A percentile compares a stretch with the other conserved stretches of the same genome.
These are phyloP conservation scores for Fusarium sp. DNA, from an alignment of 2,329 filamentous ascomycete genomes.

Conservation along the genomic window DNA sequence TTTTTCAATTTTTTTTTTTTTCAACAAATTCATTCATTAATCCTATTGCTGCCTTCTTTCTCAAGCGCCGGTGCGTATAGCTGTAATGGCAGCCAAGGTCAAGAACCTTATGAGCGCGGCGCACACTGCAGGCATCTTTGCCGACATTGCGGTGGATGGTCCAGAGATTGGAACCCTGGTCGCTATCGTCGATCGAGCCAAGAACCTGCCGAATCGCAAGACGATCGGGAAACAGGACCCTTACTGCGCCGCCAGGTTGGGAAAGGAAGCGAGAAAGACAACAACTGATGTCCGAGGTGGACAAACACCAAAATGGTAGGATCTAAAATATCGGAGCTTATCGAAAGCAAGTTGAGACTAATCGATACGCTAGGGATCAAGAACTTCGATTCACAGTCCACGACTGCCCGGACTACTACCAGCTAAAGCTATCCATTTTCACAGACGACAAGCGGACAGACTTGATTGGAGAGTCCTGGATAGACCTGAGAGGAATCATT, in stretches of 20 bases:
- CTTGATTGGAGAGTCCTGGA: constrained; percentile 93
- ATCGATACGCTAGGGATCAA: constrained; percentile 80
- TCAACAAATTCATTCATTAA: constrained; percentile 4
- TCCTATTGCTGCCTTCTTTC: constrained; percentile 1
- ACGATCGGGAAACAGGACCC: constrained; percentile 99
- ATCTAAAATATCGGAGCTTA: not conserved
- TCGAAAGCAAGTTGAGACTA: constrained; percentile 16
- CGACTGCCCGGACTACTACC: constrained; percentile 95
- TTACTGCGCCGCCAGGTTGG: constrained; percentile 92
- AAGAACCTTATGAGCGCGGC: constrained; percentile 72
- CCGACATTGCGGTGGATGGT: constrained; percentile 93
- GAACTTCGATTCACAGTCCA: constrained; percentile 96
- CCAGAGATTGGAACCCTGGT: constrained; percentile 94
- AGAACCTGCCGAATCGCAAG: constrained; percentile 96
- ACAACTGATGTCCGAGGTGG: constrained; percentile 93
- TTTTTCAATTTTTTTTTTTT: not conserved
- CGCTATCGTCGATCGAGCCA: constrained; percentile 90
- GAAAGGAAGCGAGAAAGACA: constrained; percentile 98
- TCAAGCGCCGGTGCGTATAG: constrained; percentile 17
- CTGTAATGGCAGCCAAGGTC: constrained; percentile 64
- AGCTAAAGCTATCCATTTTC: constrained; percentile 94
- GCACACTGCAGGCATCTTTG: constrained; percentile 93
- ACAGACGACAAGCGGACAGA: constrained; percentile 99
- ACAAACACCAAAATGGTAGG: constrained; percentile 93
- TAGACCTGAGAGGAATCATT: constrained; percentile 84